Evolutionary conservation across 23 red algal species (phyloP).

Genomic region (Gracilariopsis chorda): DNA sequence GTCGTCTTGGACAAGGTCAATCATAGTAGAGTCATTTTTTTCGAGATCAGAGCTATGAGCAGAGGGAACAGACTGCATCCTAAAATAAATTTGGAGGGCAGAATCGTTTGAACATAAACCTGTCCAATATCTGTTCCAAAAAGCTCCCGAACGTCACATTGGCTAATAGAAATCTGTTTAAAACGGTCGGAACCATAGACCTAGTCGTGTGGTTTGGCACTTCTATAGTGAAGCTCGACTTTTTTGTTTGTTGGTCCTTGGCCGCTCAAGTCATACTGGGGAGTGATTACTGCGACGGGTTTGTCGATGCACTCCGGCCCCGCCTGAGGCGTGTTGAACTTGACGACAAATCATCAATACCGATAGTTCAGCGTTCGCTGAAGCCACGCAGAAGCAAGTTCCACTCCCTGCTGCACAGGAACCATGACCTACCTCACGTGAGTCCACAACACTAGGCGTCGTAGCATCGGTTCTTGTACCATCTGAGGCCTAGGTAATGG

Average conservation of each 20-base stretch:
- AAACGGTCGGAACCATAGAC: neutral
- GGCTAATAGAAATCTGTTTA: too few relatives aligned
- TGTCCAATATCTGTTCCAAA: too few relatives aligned
- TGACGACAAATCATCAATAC: neutral
- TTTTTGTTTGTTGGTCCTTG: neutral
- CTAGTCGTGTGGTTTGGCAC: neutral
- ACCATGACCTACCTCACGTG: neutral
- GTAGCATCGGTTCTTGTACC: neutral
- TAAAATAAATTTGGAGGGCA: too few relatives aligned
- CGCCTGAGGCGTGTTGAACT: neutral
- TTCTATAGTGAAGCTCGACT: neutral
- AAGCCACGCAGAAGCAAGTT: too few relatives aligned
- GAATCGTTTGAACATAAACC: too few relatives aligned
- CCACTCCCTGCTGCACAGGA: too few relatives aligned
- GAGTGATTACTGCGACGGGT: neutral
- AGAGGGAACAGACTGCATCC: too few relatives aligned
- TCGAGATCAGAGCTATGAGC: too few relatives aligned
- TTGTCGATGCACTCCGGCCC: neutral
- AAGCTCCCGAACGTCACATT: too few relatives aligned
- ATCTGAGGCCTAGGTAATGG: neutral
- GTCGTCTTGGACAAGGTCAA: too few relatives aligned
- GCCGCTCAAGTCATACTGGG: neutral
- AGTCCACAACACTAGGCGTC: neutral
- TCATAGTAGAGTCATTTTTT: too few relatives aligned
- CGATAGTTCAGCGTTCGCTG: neutral